Evolutionary conservation across 1,139 yeast species (phyloP).

Genomic region (Yamadazyma atmosphaerica): DNA sequence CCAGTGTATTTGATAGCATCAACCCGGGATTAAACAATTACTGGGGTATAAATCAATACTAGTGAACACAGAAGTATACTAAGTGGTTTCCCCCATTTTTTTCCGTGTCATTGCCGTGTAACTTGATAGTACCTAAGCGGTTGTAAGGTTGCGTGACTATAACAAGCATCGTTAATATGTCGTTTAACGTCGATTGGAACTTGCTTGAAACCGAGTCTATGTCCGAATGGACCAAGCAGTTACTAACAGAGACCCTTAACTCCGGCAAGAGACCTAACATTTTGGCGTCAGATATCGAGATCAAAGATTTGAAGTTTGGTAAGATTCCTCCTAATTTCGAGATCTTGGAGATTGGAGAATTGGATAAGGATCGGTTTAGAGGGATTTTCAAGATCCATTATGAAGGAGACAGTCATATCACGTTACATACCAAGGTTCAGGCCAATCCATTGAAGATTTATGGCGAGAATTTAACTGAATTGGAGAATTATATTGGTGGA

Average conservation of each 20-base stretch:
- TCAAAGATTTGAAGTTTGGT: constrained; percentile 77
- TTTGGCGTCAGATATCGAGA: constrained; percentile 70
- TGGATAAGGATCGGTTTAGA: constrained; percentile 75
- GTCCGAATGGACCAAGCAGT: constrained; percentile 63
- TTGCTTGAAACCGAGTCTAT: constrained; percentile 71
- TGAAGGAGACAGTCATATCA: constrained; percentile 76
- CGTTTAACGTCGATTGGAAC: constrained; percentile 79
- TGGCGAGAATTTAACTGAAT: constrained; percentile 48
- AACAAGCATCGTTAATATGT: too few relatives aligned
- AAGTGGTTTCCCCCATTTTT: too few relatives aligned
- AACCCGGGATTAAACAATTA: too few relatives aligned
- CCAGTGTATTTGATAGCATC: background rate
- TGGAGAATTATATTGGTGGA: constrained; percentile 27
- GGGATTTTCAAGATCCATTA: constrained; percentile 85
- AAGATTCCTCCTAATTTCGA: constrained; percentile 76
- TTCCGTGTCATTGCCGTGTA: too few relatives aligned
- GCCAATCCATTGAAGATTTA: constrained; percentile 81
- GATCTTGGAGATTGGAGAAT: constrained; percentile 82
- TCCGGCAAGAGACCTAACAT: constrained; percentile 75
- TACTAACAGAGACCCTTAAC: constrained; percentile 76
- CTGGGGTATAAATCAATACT: too few relatives aligned
- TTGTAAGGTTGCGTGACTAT: too few relatives aligned
- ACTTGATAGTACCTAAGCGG: too few relatives aligned
- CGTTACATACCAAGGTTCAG: constrained; percentile 79
- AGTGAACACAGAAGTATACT: too few relatives aligned